These are phyloP conservation scores for Tylopilus intermedius DNA, from an alignment of 768 basidiomycete species.

Conservation along the genomic window DNA sequence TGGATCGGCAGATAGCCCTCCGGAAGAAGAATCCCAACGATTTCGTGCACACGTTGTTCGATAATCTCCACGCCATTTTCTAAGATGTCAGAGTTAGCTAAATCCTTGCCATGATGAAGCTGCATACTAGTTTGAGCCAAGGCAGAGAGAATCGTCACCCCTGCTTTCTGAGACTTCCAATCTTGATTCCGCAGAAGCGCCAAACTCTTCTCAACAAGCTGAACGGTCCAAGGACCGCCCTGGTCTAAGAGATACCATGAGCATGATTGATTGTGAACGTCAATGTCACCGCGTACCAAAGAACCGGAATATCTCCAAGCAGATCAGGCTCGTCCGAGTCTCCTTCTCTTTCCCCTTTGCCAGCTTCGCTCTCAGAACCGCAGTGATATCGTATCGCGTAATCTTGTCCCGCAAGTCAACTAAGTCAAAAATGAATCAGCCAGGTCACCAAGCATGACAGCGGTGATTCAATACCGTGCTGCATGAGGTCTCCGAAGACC, in stretches of 20 bases:
- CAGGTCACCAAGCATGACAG: neutral
- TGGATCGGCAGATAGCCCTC: conserved; percentile 3
- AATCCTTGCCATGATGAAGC: neutral
- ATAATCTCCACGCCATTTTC: conserved; percentile 17
- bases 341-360: conserved; percentile 10
- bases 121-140: conserved; percentile 18
- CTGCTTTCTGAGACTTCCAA: conserved; percentile 21
- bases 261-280: neutral
- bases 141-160: conserved; percentile 20
- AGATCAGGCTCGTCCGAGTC: conserved; percentile 20
- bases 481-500: conserved; percentile 18
- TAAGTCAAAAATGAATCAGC: conserved; percentile 1
- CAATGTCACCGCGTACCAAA: conserved; percentile 10
- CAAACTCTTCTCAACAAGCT: conserved; percentile 14
- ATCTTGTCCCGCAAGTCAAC: conserved; percentile 16
- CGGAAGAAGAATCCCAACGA: conserved; percentile 17
- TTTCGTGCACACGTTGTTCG: conserved; percentile 1
- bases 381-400: conserved; percentile 10
- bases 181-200: neutral
- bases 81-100: neutral
- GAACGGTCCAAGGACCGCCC: conserved; percentile 5
- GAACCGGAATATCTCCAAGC: conserved; percentile 20
- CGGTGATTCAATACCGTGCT: conserved; percentile 10
- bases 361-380: conserved; percentile 16
- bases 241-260: conserved; percentile 5